Percentiles rank a stretch among this genome's conserved stretches.
These are phyloP conservation scores for Dendrobium catenatum DNA, from an alignment of 106 monocot genomes.

Conservation along the genomic window DNA sequence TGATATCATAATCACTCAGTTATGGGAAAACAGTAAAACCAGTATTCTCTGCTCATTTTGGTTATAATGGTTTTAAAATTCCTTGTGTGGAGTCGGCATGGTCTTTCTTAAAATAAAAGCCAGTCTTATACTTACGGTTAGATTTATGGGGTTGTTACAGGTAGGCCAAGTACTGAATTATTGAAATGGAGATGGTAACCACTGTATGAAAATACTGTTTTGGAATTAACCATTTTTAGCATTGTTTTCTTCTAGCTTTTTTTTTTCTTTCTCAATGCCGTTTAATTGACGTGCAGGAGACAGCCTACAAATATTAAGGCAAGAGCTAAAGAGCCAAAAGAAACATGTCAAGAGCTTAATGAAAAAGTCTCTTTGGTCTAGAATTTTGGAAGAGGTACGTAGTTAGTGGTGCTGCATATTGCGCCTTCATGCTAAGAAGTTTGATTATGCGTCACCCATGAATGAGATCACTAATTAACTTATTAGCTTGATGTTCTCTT, in stretches of 20 bases:
- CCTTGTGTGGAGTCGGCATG: background rate
- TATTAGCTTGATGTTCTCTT: background rate
- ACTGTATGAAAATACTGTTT: background rate
- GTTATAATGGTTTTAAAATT: background rate
- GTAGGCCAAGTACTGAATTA: background rate
- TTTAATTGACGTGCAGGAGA: slow-evolving; percentile 43
- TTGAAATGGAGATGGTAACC: background rate
- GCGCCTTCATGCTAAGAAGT: background rate
- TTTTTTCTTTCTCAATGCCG: background rate
- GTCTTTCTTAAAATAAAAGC: background rate
- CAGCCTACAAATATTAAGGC: slow-evolving; percentile 76
- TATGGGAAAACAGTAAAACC: background rate
- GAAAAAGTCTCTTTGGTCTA: slow-evolving; percentile 92
- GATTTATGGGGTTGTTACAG: background rate
- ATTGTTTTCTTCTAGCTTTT: background rate
- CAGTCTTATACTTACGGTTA: background rate
- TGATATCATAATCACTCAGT: background rate
- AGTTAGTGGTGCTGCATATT: slow-evolving; percentile 12
- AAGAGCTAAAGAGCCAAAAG: slow-evolving; percentile 88
- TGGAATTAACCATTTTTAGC: background rate
- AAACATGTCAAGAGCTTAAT: slow-evolving; percentile 83
- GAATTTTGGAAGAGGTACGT: slow-evolving; percentile 89
- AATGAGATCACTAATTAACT: background rate
- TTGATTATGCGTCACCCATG: background rate
- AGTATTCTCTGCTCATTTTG: background rate